These are phyloP conservation scores for Cucurbita moschata DNA, from an alignment of 306 rosid genomes.

Conservation along the genomic window DNA sequence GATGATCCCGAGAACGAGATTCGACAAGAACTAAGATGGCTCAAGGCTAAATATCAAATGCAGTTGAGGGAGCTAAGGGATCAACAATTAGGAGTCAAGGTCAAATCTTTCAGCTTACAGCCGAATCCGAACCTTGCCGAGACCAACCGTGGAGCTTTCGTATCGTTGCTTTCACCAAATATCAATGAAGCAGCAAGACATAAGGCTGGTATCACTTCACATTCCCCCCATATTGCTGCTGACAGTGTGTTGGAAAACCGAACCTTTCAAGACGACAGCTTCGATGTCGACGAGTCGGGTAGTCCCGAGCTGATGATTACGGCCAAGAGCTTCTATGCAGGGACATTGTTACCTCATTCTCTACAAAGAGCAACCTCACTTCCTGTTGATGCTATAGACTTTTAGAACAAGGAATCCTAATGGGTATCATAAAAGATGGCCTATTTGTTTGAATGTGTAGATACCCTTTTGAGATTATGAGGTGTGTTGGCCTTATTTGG, in stretches of 20 bases:
- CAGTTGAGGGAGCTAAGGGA: slow-evolving; percentile 78
- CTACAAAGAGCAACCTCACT: slow-evolving; percentile 90
- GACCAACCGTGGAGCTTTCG: slow-evolving; percentile 15
- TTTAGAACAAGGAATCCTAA: slow-evolving; percentile 8
- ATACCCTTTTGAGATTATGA: not conserved
- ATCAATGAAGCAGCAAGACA: slow-evolving; percentile 13
- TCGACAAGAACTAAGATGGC: slow-evolving; percentile 96
- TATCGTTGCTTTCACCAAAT: slow-evolving; percentile 1
- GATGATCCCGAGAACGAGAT: slow-evolving; percentile 65
- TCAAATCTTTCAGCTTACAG: slow-evolving; percentile 18
- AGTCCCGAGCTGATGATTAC: slow-evolving; percentile 36
- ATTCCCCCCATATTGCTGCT: slow-evolving; percentile 15
- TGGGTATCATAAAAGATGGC: not conserved
- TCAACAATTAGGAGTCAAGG: slow-evolving; percentile 41
- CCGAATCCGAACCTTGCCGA: slow-evolving; percentile 6
- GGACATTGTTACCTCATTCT: slow-evolving; percentile 47
- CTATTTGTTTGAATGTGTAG: not conserved
- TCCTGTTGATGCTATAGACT: slow-evolving; percentile 83
- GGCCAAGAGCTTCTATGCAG: slow-evolving; percentile 47
- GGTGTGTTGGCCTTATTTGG: not conserved
- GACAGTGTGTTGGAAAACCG: slow-evolving; percentile 20
- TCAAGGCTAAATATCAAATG: slow-evolving; percentile 87
- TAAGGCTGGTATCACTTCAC: not conserved
- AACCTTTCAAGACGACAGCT: not conserved
- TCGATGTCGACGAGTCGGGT: slow-evolving; percentile 7